Conservation (phyloP, 1,139 yeast genomes). For the Geotrichum carabidarum region DNA sequence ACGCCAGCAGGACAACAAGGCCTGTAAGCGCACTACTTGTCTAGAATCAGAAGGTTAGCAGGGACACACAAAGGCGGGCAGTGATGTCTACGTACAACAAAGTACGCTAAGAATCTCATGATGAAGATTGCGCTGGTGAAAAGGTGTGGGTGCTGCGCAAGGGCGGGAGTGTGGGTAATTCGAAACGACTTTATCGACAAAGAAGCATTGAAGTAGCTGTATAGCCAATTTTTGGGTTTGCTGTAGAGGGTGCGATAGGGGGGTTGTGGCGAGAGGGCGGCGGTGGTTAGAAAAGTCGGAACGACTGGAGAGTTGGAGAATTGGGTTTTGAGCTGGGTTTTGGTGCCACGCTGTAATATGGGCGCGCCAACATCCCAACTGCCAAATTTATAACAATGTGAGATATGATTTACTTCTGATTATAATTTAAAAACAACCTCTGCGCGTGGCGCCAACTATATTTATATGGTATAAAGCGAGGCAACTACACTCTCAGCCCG, state of each 20-base stretch:
- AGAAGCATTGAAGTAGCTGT: too few species aligned
- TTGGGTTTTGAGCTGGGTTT: too few species aligned
- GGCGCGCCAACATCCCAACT: too few species aligned
- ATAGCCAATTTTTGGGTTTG: neutral
- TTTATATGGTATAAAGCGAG: neutral
- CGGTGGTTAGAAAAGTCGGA: too few species aligned
- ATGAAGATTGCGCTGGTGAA: constrained; percentile 6
- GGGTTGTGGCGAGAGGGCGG: too few species aligned
- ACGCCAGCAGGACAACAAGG: constrained; percentile 35
- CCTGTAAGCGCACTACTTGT: constrained; percentile 29
- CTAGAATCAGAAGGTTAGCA: neutral
- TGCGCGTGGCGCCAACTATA: neutral
- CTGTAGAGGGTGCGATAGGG: too few species aligned
- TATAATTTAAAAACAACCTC: neutral
- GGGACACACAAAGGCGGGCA: neutral
- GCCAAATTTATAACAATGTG: too few species aligned
- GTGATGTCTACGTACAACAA: neutral
- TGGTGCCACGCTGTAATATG: too few species aligned
- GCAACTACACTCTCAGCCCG: neutral
- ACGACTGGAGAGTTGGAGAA: too few species aligned
- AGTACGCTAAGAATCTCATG: constrained; percentile 28
- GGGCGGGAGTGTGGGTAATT: too few species aligned
- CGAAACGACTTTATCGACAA: neutral
- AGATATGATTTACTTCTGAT: neutral
- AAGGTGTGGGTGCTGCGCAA: too few species aligned